Base-by-base conservation (phyloP, 2,329 filamentous ascomycete genomes). In the Trichoderma atroviride region DNA sequence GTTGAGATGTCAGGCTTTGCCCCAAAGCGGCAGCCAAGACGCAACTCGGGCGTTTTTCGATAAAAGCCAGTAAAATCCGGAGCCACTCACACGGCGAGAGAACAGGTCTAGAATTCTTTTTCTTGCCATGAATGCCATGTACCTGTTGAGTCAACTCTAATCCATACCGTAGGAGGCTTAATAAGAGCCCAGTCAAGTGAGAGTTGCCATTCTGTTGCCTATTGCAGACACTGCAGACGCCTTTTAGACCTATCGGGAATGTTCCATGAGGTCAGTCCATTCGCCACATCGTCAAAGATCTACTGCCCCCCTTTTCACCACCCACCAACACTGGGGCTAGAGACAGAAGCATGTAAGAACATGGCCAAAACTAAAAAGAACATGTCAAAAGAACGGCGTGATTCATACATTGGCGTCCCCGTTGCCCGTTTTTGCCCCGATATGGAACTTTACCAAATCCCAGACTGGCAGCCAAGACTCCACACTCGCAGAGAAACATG, bases 1-100 rank as follows among this genome's bases (percentile, higher is more conserved):
- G 63, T 59, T 61, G 6, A 35, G 16, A 33, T 40, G 22, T 4
- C 6, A 35, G 16, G 59, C 70, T 70, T 73, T 73, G 65, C 55
- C 74, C 68, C 43, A 27, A 70, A 70, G 37, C 58, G 71, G 71
- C 55, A 73, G 72, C 72, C 71, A 72, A 72, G 71, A 55, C 70
- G 59, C 71, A 72, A 59, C 40, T 29, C 62, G 37, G 62, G 53
- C 62, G 62, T 53, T 37, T 37, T 37, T 58, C 3, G 33, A 1
- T 35, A 35, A 66, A 43, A 35, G 27, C 56, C 37, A 56, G 40
- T 43, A 52, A 63, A 35, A 63, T 37, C 60, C 31, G 33, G 47
- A 40, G 60, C 60, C 60, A 27, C 47, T 50, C 31, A 53, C 31
- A 37, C 47, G 16, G n/a, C 22, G 2, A 11, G 35, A 37, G 4